Base-by-base conservation (phyloP, 179 eudicot species). In the Monotropa hypopitys region DNA sequence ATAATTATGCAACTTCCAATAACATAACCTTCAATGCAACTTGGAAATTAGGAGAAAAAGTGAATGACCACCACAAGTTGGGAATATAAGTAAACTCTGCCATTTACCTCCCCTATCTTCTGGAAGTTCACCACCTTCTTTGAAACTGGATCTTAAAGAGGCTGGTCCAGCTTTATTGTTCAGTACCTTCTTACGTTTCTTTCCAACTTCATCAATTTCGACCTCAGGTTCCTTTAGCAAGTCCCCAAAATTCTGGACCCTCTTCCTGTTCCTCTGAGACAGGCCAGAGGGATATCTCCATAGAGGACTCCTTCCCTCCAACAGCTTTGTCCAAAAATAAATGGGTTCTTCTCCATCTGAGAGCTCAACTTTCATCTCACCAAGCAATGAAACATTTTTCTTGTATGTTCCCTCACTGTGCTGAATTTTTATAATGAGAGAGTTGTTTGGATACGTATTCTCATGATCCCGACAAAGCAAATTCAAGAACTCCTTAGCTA, bases 241-340 rank as follows among this genome's bases (percentile, higher is more conserved):
- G 11, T 72, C 83, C 54, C 79, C 86, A 82, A 76, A 79, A 84
- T 89, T 78, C 43, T 83, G 84, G 77, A 82, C 90, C 70, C 92
- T 88, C 81, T 93, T 93, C 83, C 99, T 87, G 77, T 80, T 90
- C 81, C 99, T 86, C 75, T 84, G 93, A 75, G 86, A 72, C 76
- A 82, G 79, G 8, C 81, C 79, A 61, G 88, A 74, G 49, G 83
- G 78, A 90, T 81, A 85, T 83, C 75, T 93, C 99, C 99, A 93
- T 40, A 49, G 73, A 13, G 94, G 97, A 65, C 85, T 85, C 82
- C 86, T 88, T 53, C 89, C 87, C 65, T 85, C 90, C 80, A 95
- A 84, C 73, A 95, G 80, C 69, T 85, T 88, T 70, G 68, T 81
- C 99, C 99, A 95, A 72, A 89, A 91, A 30, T 65, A 32, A 75